These are phyloP conservation scores for Macrophomina pseudophaseolina DNA, from an alignment of 2,329 filamentous ascomycete species.

Conservation along the genomic window DNA sequence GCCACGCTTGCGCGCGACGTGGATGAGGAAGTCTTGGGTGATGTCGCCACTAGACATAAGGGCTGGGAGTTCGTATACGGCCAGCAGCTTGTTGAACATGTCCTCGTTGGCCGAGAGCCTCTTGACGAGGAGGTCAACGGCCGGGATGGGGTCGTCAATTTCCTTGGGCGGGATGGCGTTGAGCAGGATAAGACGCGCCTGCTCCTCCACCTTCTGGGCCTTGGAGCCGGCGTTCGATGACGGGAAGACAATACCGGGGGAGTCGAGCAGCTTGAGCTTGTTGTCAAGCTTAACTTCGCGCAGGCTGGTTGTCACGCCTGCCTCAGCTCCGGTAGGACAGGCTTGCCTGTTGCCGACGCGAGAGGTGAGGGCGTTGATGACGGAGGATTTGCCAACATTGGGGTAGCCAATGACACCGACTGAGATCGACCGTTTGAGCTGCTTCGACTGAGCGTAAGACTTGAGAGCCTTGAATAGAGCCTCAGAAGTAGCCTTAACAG, in stretches of 20 bases:
- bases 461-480: conserved; percentile 89
- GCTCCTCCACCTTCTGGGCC: conserved; percentile 68
- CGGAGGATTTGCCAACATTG: conserved; percentile 94
- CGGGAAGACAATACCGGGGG: conserved; percentile 92
- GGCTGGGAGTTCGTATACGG: conserved; percentile 83
- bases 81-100: conserved; percentile 77
- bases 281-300: conserved; percentile 92
- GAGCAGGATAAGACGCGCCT: conserved; percentile 81
- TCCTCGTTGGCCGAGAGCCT: conserved; percentile 75
- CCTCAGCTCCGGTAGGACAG: conserved; percentile 88
- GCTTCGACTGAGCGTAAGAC: conserved; percentile 79
- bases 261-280: conserved; percentile 92
- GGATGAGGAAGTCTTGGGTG: conserved; percentile 89
- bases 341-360: conserved; percentile 74
- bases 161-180: conserved; percentile 94
- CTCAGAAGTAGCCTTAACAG: conserved; percentile 82
- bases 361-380: conserved; percentile 89
- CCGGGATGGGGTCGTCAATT: conserved; percentile 89
- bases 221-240: conserved; percentile 57
- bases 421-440: conserved; percentile 86
- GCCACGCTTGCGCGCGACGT: conserved; percentile 92
- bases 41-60: conserved; percentile 75
- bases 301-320: conserved; percentile 87
- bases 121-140: conserved; percentile 82
- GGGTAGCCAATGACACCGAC: conserved; percentile 95